Conservation (phyloP, 768 basidiomycete species). For the Phanerodontia chrysosporium region DNA sequence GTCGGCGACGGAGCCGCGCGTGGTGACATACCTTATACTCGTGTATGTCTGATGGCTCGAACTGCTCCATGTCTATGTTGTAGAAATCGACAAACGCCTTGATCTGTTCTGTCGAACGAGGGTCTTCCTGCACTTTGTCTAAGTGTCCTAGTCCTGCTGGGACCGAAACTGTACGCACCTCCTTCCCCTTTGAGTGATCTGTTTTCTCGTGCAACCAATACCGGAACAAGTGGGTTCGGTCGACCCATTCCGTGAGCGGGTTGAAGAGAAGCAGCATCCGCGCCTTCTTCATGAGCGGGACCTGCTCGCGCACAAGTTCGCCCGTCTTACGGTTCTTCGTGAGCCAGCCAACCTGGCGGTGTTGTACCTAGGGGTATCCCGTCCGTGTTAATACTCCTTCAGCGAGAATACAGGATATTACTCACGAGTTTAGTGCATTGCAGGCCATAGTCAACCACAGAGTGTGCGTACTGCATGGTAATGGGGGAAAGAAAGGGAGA, state of each 20-base stretch:
- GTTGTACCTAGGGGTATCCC: neutral
- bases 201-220: slow-evolving; percentile 3
- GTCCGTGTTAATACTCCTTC: neutral
- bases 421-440: neutral
- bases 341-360: slow-evolving; percentile 8
- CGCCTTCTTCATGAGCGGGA: slow-evolving; percentile 3
- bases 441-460: neutral
- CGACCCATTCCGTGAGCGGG: slow-evolving; percentile 1
- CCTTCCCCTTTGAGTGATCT: neutral
- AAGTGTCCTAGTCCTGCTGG: no score
- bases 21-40: neutral
- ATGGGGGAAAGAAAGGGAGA: neutral
- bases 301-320: slow-evolving; percentile 1
- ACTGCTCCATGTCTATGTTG: slow-evolving; percentile 1
- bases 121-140: neutral
- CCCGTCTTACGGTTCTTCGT: slow-evolving; percentile 6
- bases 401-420: neutral
- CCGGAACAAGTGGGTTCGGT: neutral
- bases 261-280: slow-evolving; percentile 1
- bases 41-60: slow-evolving; percentile 2
- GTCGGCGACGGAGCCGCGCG: neutral
- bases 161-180: no score
- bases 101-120: slow-evolving; percentile 1
- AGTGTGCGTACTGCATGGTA: slow-evolving; percentile 5
- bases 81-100: slow-evolving; percentile 6